Base-by-base conservation (phyloP, 2,329 filamentous ascomycete species). In the Colletotrichum incanum region DNA sequence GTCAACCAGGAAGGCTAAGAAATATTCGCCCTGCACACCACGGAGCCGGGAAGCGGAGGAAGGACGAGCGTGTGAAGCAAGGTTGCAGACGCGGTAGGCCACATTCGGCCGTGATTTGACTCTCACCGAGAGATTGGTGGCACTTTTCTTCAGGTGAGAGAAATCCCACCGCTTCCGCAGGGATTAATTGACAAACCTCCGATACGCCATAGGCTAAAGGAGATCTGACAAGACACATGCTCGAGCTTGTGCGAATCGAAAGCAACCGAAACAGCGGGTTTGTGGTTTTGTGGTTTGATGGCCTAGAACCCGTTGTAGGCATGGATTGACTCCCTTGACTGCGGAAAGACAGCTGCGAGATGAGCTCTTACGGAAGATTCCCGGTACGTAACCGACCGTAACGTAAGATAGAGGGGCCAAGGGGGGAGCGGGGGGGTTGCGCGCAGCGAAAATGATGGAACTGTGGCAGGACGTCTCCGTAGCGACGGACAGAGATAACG, bases 281-380 rank as follows among this genome's bases (percentile, higher is more conserved):
- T 50, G 59, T 62, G 43, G 8, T 28, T 54, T 20, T 58, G 45
- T 54, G 18, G 43, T 23, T 7, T 34, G 37, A 31, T 41, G 58
- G 59, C 37, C 65, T 47, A 55, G 65, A 72, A 55, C 59, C 28
- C 61, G 41, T 65, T 60, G 23, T 47, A 56, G 55, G 70, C 58
- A 72, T 67, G 47, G 59, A 70, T 72, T 65, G 59, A 20, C 65
- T 52, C 59, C 45, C 69, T 59, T 59, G 69, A 63, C 20, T 34
- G 59, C 39, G 52, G 45, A 43, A 59, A 69, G 45, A 54, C 45
- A 26, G 41, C 37, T 55, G 49, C 45, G 62, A 61, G 41, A 4
- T 31, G 56, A 60, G 26, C 54, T 65, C 52, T 72, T 65, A 65
- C 70, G 65, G 65, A 60, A 43, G 58, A 54, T 68, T 58, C 16